Conservation (phyloP, 78 protist genomes). For the Cyanophora paradoxa region DNA sequence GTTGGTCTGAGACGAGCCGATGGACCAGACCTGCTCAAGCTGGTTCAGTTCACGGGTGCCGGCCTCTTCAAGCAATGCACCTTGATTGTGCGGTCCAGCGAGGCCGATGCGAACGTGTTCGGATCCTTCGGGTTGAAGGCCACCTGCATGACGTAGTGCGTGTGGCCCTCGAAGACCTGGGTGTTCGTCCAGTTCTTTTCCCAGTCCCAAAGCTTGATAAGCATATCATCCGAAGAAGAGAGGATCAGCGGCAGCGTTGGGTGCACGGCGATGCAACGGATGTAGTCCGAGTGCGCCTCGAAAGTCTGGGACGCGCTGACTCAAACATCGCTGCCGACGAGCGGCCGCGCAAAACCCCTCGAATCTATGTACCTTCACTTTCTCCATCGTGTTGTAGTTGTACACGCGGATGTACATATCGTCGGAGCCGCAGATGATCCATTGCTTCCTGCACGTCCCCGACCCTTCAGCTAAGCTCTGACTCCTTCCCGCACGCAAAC, state of each 20-base stretch:
- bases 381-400: constrained; percentile 95
- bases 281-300: constrained; percentile 96
- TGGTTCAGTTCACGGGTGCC: too few species aligned
- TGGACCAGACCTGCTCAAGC: constrained; percentile 71
- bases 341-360: too few species aligned
- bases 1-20: constrained; percentile 68
- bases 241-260: constrained; percentile 86
- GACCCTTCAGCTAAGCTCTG: too few species aligned
- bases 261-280: constrained; percentile 93
- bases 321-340: too few species aligned
- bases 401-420: constrained; percentile 82
- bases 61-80: too few species aligned
- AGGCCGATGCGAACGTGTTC: constrained; percentile 93
- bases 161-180: constrained; percentile 92
- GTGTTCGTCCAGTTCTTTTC: constrained; percentile 76
- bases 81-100: constrained; percentile 92
- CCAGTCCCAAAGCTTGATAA: constrained; percentile 96
- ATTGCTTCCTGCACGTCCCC: too few species aligned
- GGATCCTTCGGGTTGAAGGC: constrained; percentile 95
- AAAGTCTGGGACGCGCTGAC: too few species aligned
- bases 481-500: too few species aligned
- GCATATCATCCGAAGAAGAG: constrained; percentile 93
- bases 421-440: constrained; percentile 93
- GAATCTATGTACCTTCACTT: too few species aligned
- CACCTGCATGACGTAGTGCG: constrained; percentile 92